Evolutionary conservation across 768 basidiomycete genomes (phyloP), one percentile per base, ranked within the genome.

Genomic region (Psilocybe cubensis): DNA sequence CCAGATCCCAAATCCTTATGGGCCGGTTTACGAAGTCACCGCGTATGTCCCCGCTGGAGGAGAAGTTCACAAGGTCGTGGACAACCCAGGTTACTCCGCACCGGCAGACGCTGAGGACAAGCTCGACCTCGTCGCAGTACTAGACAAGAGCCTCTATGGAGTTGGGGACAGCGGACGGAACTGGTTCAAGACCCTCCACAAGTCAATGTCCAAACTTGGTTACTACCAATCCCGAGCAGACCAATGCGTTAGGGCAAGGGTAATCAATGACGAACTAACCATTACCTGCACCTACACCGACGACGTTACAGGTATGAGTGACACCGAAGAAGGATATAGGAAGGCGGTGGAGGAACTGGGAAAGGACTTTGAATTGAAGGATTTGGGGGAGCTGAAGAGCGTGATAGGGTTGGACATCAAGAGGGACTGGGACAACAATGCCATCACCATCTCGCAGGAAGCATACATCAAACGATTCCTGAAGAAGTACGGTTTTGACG

Each of bases 31-130:
- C 28, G 54, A 55, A 38, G 27, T 55, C 43, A 24, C n/a, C 14
- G 44, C 54, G 6, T 55, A 45, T 14, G 44, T 55, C 44, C 54
- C 52, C 41, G 20, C 52, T 24, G 40, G 52, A 42, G 52, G 52
- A 53, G 52, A 53, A 12, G 24, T 53, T 4, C 35, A 42, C 40
- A 43, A 43, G 28, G 28, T 41, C 35, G 38, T 42, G 52, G 38
- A 41, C 52, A n/a, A 53, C 24, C 40, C 52, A n/a, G 7, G 21
- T 10, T 43, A 53, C 52, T 27, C 8, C 64, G 0, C 60, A 70
- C 38, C 67, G 78, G 52, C 65, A 60, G 0, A 52, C 72, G 31
- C 79, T 74, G 74, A 61, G 29, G 29, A 44, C 12, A 23, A 43
- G n/a, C 53, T 54, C 5, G 44, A 45, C 14, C 27, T 55, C 4